These are phyloP conservation scores for Trichoderma asperelloides DNA, from an alignment of 495 filamentous ascomycete genomes.

Conservation along the genomic window DNA sequence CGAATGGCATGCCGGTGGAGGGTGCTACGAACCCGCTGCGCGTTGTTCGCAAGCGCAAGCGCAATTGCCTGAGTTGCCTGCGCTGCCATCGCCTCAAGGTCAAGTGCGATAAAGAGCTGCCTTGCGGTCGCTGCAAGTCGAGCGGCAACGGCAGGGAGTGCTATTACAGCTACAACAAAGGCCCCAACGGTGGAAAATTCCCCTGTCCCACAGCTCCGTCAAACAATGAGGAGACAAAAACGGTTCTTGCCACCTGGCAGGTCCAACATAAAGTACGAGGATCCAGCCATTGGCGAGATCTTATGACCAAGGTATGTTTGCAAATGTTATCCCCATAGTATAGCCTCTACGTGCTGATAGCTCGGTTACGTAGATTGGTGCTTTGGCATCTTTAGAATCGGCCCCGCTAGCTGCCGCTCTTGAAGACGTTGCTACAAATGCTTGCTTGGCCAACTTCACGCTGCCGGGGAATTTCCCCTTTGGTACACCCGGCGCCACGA, in stretches of 20 bases:
- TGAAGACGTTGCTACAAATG: slow-evolving; percentile 10
- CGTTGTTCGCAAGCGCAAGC: slow-evolving; percentile 13
- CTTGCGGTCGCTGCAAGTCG: slow-evolving; percentile 23
- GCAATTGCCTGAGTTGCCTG: slow-evolving; percentile 12
- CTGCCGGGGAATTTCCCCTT: slow-evolving; percentile 10
- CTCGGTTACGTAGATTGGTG: slow-evolving; percentile 2
- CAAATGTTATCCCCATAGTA: not conserved
- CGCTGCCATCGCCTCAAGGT: slow-evolving; percentile 22
- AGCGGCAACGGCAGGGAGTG: slow-evolving; percentile 13
- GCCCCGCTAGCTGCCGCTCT: slow-evolving; percentile 7
- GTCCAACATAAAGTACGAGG: slow-evolving; percentile 8
- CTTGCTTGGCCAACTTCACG: slow-evolving; percentile 10
- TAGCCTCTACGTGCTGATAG: not conserved
- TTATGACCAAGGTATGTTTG: slow-evolving; percentile 7
- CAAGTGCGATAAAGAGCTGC: slow-evolving; percentile 37
- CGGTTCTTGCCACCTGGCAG: slow-evolving; percentile 7
- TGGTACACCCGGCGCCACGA: slow-evolving; percentile 4
- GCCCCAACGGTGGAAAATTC: slow-evolving; percentile 10
- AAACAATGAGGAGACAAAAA: slow-evolving; percentile 2
- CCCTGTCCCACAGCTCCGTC: slow-evolving; percentile 9
- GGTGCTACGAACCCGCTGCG: not conserved
- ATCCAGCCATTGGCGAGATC: slow-evolving; percentile 9
- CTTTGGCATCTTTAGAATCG: slow-evolving; percentile 6
- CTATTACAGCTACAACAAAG: slow-evolving; percentile 12
- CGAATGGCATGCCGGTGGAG: not conserved